These are phyloP conservation scores for Phialophora verrucosa DNA, from an alignment of 2,329 filamentous ascomycete species.

Conservation along the genomic window DNA sequence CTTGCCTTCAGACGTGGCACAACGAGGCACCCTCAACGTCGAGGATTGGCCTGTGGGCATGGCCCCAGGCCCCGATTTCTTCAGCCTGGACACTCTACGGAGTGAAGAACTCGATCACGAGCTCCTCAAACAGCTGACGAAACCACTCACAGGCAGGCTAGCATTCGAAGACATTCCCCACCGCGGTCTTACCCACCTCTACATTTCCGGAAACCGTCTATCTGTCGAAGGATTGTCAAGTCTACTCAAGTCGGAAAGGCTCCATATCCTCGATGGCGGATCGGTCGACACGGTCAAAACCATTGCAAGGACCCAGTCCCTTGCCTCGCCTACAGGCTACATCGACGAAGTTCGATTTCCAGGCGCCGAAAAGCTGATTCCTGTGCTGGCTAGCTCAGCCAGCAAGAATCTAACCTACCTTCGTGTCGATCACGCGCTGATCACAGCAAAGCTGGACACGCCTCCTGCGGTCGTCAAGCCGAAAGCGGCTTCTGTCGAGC, in stretches of 20 bases:
- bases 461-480: constrained; percentile 15
- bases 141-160: constrained; percentile 58
- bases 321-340: constrained; percentile 33
- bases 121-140: constrained; percentile 56
- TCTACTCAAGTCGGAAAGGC: constrained; percentile 56
- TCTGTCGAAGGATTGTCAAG: constrained; percentile 62
- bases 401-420: constrained; percentile 59
- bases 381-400: constrained; percentile 55
- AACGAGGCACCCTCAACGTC: constrained; percentile 39
- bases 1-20: constrained; percentile 37
- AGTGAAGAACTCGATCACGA: constrained; percentile 60
- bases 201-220: constrained; percentile 61
- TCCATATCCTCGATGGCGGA: constrained; percentile 64
- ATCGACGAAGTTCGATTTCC: constrained; percentile 48
- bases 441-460: constrained; percentile 53
- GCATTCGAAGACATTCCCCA: constrained; percentile 62
- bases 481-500: constrained; percentile 25
- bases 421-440: constrained; percentile 60
- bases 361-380: constrained; percentile 61
- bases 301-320: constrained; percentile 29
- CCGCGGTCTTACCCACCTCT: constrained; percentile 65
- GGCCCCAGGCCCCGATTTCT: constrained; percentile 47
- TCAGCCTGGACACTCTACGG: constrained; percentile 48
- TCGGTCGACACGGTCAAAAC: constrained; percentile 49
- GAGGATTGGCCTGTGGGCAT: constrained; percentile 43